Conservation (phyloP, 495 filamentous ascomycete genomes). For the Penicillium manginii region DNA sequence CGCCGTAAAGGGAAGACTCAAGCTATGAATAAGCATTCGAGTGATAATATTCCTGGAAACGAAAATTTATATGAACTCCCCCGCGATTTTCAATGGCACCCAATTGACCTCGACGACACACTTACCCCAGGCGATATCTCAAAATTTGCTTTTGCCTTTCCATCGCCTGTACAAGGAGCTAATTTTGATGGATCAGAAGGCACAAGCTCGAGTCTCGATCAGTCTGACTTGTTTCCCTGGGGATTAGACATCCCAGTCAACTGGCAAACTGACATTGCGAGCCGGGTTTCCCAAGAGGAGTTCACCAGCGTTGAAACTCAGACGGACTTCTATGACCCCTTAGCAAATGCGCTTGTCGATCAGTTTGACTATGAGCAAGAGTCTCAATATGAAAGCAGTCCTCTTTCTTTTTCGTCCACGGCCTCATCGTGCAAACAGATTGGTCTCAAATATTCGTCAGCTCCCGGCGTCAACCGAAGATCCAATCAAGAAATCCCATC, state of each 20-base stretch:
- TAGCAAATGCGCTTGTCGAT: background rate
- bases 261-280: background rate
- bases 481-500: background rate
- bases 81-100: background rate
- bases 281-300: background rate
- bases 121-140: background rate
- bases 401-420: background rate
- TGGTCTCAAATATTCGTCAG: background rate
- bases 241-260: background rate
- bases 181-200: background rate
- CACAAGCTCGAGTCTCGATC: background rate
- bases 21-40: background rate
- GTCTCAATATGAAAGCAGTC: background rate
- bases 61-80: background rate
- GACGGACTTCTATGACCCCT: background rate
- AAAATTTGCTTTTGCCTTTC: background rate
- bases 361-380: background rate
- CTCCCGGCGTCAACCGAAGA: background rate
- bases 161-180: background rate
- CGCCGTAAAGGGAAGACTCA: slow-evolving; percentile 2
- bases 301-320: background rate
- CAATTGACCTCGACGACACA: background rate
- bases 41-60: background rate
- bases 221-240: background rate
- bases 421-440: background rate